Base-by-base conservation (phyloP, 2,329 filamentous ascomycete genomes). In the Rachicladosporium sp. region DNA sequence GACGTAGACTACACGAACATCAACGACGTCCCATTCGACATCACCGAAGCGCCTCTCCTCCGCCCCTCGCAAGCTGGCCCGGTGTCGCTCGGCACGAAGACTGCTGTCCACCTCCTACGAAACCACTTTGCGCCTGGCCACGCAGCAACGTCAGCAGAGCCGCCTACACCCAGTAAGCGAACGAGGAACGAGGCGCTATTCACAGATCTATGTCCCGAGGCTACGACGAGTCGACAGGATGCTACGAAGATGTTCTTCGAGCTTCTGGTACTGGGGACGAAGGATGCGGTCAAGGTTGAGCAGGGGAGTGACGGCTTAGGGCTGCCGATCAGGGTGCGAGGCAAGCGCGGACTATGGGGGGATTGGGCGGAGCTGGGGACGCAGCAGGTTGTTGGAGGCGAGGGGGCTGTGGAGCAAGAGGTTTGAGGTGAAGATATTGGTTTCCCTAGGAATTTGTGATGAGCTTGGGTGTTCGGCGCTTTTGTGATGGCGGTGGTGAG, bases 201-300 rank as follows among this genome's bases (percentile, higher is more conserved):
- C 70, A 89, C 95, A 54, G 82, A 93, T 42, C 72, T 98, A 35
- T 73, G 95, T 29, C 91, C 91, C 0, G 85, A 93, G 62, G 66
- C 71, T 47, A 75, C 74, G 44, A 89, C 89, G 1, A 86, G 74
- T 49, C 84, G 85, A 61, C 82, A 82, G 6, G 91, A 96, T 53
- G 91, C 91, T 0, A 98, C 91, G 33, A 95, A 95, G 71, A 95
- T 98, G 87, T 98, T 98, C 68, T 98, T 98, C 54, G 91, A 98
- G 65, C 81, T 91, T 40, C 71, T 98, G 15, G 91, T 98, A 3
- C 72, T 98, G 35, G 91, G 89, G 4, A 98, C 91, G 32, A 98
- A 98, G 66, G 91, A 98, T 58, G 91, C 91, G 21, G 83, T 98
- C 65, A 94, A 94, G 64, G 86, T 96, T 19, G 89, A 96, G 58